phyloP scores from a whole-genome alignment of 768 basidiomycete genomes.

The Pleurotus platypus region DNA sequence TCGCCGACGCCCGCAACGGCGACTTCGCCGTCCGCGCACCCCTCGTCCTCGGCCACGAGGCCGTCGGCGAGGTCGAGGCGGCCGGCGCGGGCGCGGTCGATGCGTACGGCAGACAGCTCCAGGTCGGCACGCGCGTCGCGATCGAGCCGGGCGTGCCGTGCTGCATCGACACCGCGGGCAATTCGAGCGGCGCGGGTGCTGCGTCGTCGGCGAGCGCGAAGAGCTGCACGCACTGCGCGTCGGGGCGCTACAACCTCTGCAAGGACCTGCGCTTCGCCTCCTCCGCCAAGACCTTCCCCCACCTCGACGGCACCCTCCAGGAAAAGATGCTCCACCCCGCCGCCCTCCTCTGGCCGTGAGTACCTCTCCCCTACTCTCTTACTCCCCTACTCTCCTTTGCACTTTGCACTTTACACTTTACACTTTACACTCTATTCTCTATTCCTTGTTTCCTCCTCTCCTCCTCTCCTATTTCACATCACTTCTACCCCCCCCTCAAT shows the following conservation, averaged over 20 bases:
- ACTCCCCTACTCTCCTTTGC: too few species aligned
- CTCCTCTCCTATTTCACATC: too few species aligned
- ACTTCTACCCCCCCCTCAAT: too few species aligned
- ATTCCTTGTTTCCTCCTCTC: too few species aligned
- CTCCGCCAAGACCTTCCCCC: conserved; percentile 88
- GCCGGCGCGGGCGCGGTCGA: conserved; percentile 76
- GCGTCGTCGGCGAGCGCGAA: too few species aligned
- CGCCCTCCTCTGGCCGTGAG: conserved; percentile 2
- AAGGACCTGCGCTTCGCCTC: conserved; percentile 85
- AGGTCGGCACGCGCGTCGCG: conserved; percentile 83
- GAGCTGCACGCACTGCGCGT: conserved; percentile 58
- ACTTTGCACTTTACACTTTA: too few species aligned
- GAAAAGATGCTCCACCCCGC: conserved; percentile 86
- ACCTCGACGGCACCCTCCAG: conserved; percentile 90
- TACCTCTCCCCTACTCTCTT: background rate
- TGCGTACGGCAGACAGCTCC: conserved; percentile 58
- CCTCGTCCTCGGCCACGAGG: conserved; percentile 91
- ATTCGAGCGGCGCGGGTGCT: too few species aligned
- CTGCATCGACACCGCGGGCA: conserved; percentile 22
- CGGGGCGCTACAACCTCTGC: conserved; percentile 92
- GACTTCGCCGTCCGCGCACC: conserved; percentile 86
- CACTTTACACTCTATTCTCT: too few species aligned
- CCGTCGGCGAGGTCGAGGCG: conserved; percentile 84
- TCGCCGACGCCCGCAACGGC: conserved; percentile 84
- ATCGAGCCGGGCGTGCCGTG: conserved; percentile 94